A percentile compares a stretch with the other conserved stretches of the same genome.
phyloP scores from a whole-genome alignment of 2,329 filamentous ascomycete species.

The Ilyonectria mors-panacis region DNA sequence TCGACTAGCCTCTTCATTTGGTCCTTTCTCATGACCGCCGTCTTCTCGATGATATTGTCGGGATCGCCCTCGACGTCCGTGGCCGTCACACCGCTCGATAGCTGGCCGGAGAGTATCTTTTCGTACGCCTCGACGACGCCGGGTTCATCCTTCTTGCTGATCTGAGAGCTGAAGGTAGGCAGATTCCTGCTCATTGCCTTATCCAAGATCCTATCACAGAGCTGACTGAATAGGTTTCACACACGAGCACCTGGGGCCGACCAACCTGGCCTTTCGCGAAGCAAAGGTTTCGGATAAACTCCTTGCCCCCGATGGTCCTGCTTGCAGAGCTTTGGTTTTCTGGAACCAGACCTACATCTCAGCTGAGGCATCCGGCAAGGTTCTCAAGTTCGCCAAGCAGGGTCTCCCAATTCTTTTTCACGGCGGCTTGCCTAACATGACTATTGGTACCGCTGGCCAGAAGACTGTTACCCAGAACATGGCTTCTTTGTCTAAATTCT shows the following conservation, averaged over 20 bases:
- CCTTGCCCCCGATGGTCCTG: neutral
- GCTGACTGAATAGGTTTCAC: conserved; percentile 8
- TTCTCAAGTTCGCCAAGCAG: neutral
- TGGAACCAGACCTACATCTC: conserved; percentile 1
- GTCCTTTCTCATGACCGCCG: too few species aligned
- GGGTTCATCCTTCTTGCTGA: neutral
- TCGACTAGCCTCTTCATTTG: too few species aligned
- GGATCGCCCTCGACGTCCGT: too few species aligned
- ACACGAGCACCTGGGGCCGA: neutral
- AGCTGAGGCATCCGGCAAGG: neutral
- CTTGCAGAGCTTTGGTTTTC: neutral
- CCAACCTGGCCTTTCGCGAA: neutral
- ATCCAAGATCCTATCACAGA: neutral
- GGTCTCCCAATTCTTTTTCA: neutral
- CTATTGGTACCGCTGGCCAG: conserved; percentile 3
- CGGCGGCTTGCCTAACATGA: neutral
- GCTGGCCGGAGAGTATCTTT: too few species aligned
- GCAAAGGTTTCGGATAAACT: neutral
- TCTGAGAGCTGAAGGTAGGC: neutral
- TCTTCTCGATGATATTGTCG: too few species aligned
- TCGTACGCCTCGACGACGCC: too few species aligned
- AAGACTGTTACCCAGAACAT: neutral
- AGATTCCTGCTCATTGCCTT: neutral
- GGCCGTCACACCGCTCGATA: too few species aligned
- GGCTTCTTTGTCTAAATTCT: neutral